These are phyloP conservation scores for Pseudogymnoascus sp. DNA, from an alignment of 2,329 filamentous ascomycete genomes.

Conservation along the genomic window DNA sequence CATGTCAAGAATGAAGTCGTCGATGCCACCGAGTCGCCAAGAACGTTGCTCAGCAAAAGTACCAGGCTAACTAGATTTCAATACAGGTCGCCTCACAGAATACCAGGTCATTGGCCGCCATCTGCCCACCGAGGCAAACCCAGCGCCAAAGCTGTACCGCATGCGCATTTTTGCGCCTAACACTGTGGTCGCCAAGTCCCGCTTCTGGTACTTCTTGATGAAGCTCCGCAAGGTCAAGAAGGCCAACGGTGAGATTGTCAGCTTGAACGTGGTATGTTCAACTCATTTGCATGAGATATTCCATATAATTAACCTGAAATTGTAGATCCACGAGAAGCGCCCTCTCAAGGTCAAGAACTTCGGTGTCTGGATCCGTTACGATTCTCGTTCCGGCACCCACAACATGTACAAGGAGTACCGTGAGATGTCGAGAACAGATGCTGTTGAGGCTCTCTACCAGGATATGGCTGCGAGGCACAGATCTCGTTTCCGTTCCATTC, in stretches of 20 bases:
- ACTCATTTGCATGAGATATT: slow-evolving; percentile 7
- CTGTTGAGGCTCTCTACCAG: slow-evolving; percentile 95
- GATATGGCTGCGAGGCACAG: slow-evolving; percentile 99
- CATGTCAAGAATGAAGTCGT: neutral
- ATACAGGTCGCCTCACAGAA: slow-evolving; percentile 94
- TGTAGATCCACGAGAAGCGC: slow-evolving; percentile 94
- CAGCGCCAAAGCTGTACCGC: slow-evolving; percentile 96
- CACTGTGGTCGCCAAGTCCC: slow-evolving; percentile 96
- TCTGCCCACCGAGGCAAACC: slow-evolving; percentile 94
- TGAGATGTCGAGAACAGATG: slow-evolving; percentile 92
- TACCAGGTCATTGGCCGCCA: slow-evolving; percentile 99
- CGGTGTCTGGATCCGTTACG: slow-evolving; percentile 99
- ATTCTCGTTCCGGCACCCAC: slow-evolving; percentile 99
- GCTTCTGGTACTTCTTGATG: slow-evolving; percentile 99
- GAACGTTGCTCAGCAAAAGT: neutral
- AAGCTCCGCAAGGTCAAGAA: slow-evolving; percentile 99
- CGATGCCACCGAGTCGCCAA: neutral
- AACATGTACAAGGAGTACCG: slow-evolving; percentile 99
- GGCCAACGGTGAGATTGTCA: slow-evolving; percentile 98
- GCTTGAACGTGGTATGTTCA: slow-evolving; percentile 78
- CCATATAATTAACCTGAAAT: slow-evolving; percentile 14
- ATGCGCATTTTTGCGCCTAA: slow-evolving; percentile 99
- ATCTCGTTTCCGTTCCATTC: slow-evolving; percentile 94
- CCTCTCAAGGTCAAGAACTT: slow-evolving; percentile 99
- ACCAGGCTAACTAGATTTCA: slow-evolving; percentile 29